Evolutionary conservation across 2,329 filamentous ascomycete genomes (phyloP).

Genomic region (Myotisia sp.): DNA sequence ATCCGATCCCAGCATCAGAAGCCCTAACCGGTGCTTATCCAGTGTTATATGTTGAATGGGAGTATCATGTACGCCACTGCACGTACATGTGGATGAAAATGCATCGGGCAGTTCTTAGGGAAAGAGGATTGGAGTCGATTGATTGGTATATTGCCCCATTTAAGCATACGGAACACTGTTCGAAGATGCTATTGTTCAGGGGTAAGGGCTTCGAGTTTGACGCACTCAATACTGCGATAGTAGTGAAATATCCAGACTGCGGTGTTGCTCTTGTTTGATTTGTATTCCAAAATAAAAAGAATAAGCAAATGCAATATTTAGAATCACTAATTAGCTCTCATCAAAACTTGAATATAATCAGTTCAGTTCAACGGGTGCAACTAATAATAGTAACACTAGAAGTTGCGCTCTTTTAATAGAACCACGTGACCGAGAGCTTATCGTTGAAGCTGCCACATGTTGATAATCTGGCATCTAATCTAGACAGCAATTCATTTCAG

Average conservation of each 20-base stretch:
- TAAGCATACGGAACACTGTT: slow-evolving; percentile 1
- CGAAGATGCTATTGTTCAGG: not conserved
- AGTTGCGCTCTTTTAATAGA: too few relatives aligned
- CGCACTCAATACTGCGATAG: not conserved
- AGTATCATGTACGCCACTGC: not conserved
- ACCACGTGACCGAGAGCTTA: too few relatives aligned
- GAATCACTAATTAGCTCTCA: too few relatives aligned
- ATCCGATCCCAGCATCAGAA: not conserved
- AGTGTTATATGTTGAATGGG: not conserved
- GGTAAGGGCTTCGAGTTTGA: not conserved
- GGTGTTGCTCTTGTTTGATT: not conserved
- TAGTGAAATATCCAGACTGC: not conserved
- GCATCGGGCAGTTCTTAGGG: not conserved
- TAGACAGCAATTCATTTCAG: too few relatives aligned
- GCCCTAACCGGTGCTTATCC: not conserved
- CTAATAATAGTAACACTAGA: too few relatives aligned
- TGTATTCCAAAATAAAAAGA: too few relatives aligned
- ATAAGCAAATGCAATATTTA: too few relatives aligned
- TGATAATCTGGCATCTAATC: slow-evolving; percentile 6
- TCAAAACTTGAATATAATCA: too few relatives aligned
- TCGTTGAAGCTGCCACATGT: too few relatives aligned
- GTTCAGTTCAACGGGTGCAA: too few relatives aligned
- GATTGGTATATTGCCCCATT: not conserved
- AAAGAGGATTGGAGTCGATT: not conserved
- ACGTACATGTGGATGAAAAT: not conserved